Conservation (phyloP, 371 early-diverging fungal species). For the Amoeboaphelidium occidentale region DNA sequence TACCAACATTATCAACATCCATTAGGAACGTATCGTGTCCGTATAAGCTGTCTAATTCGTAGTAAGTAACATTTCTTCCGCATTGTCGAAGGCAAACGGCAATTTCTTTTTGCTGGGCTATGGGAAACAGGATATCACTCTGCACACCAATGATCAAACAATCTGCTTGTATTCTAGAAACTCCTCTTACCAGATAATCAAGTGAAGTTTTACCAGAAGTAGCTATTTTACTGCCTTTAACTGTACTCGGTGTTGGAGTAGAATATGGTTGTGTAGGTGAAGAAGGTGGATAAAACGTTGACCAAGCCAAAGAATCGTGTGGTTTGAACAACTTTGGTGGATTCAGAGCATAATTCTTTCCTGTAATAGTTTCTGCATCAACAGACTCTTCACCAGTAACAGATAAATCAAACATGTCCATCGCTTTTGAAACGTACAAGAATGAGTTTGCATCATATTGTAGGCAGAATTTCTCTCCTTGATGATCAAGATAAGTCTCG, state of each 20-base stretch:
- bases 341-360: no score
- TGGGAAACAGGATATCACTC: conserved; percentile 79
- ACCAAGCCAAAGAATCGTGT: no score
- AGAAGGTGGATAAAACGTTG: no score
- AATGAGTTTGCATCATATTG: conserved; percentile 85
- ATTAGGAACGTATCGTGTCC: conserved; percentile 92
- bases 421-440: conserved; percentile 79
- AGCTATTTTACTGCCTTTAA: no score
- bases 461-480: conserved; percentile 65
- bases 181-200: conserved; percentile 8
- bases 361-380: background rate
- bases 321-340: no score
- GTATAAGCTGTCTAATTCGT: conserved; percentile 84
- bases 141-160: conserved; percentile 75
- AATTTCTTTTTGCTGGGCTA: conserved; percentile 83
- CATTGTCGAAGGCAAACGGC: conserved; percentile 48
- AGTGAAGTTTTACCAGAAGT: no score
- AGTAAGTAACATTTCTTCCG: conserved; percentile 72
- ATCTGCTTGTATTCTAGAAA: conserved; percentile 25
- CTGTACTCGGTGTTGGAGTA: no score
- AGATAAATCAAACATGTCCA: conserved; percentile 87
- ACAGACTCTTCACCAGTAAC: no score
- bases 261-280: no score
- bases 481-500: conserved; percentile 85
- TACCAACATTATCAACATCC: conserved; percentile 63